A percentile compares a stretch with the other conserved stretches of the same genome.
phyloP scores from a whole-genome alignment of 352 stramenopile species.

The Pythium apleroticum region DNA sequence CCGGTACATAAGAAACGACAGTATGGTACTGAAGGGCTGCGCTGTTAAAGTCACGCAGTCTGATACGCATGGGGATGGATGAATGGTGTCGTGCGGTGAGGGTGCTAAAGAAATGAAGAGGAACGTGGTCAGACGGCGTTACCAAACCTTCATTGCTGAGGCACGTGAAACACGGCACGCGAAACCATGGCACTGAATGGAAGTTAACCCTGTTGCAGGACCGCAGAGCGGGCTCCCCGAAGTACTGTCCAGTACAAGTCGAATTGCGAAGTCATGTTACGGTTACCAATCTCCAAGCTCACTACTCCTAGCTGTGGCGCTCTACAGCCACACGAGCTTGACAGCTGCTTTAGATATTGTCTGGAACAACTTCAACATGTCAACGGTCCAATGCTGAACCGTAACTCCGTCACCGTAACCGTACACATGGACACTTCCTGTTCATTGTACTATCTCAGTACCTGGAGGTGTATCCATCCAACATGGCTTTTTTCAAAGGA shows the following conservation, averaged over 20 bases:
- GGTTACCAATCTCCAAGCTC: neutral
- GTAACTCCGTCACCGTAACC: neutral
- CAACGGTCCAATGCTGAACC: neutral
- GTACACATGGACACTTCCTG: neutral
- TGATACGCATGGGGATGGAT: no score
- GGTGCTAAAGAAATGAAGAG: no score
- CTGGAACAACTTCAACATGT: neutral
- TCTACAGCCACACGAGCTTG: neutral
- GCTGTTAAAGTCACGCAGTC: no score
- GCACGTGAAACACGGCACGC: no score
- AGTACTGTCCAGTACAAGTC: neutral
- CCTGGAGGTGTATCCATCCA: neutral
- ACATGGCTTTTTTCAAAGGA: no score
- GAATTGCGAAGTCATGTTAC: neutral
- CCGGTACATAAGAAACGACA: no score
- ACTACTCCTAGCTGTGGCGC: neutral
- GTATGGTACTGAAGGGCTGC: no score
- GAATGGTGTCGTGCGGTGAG: no score
- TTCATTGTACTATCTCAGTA: neutral
- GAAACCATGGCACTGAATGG: no score
- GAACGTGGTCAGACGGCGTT: no score
- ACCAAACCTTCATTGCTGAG: no score
- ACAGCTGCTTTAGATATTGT: neutral
- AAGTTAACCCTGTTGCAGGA: neutral
- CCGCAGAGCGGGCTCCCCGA: neutral